These are phyloP conservation scores for Blastocystis sp. DNA, from an alignment of 352 stramenopile species.

Conservation along the genomic window DNA sequence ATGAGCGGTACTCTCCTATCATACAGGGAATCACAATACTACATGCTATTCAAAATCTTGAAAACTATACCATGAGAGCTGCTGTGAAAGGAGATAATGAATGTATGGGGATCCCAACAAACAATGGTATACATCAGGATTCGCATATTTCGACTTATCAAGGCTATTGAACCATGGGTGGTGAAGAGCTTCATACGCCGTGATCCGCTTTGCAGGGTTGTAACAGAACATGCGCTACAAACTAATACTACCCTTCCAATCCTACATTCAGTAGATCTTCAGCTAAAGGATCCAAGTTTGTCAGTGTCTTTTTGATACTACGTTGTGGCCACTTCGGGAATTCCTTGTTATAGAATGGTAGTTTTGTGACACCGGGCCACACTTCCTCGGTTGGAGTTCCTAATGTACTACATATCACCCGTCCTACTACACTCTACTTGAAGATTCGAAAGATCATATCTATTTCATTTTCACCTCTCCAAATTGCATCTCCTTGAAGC, in stretches of 20 bases:
- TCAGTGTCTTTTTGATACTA: slow-evolving; percentile 59
- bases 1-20: no score
- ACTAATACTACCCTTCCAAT: not conserved
- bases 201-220: slow-evolving; percentile 50
- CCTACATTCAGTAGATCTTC: slow-evolving; percentile 62
- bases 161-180: slow-evolving; percentile 66
- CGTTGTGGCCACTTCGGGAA: slow-evolving; percentile 93
- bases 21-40: not conserved
- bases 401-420: slow-evolving; percentile 76
- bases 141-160: slow-evolving; percentile 54
- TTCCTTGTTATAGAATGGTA: slow-evolving; percentile 93
- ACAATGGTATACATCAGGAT: slow-evolving; percentile 15
- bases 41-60: not conserved
- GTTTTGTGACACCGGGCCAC: slow-evolving; percentile 90
- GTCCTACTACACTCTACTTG: not conserved
- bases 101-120: not conserved
- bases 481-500: slow-evolving; percentile 81
- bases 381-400: slow-evolving; percentile 91
- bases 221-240: slow-evolving; percentile 66
- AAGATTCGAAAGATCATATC: slow-evolving; percentile 68
- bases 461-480: slow-evolving; percentile 88
- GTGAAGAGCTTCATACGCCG: slow-evolving; percentile 45
- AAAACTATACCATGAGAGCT: not conserved
- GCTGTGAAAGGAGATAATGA: not conserved
- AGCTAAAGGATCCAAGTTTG: slow-evolving; percentile 42